Percentiles rank a stretch among this genome's conserved stretches.
Evolutionary conservation across 164 flowering plant species (phyloP).

Genomic region (Kalanchoe fedtschenkoi): DNA sequence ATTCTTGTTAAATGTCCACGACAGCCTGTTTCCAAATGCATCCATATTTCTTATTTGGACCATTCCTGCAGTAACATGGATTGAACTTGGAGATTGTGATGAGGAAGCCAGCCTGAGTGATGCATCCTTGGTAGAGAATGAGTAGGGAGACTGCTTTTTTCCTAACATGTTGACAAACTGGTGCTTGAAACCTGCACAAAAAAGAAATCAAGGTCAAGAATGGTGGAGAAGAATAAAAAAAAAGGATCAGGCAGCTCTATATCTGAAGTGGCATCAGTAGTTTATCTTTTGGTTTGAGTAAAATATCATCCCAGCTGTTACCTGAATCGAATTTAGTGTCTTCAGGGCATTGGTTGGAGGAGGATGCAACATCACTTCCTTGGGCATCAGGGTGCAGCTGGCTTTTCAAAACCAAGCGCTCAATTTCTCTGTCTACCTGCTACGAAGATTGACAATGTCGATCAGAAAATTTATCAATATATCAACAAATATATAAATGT

Average conservation of each 20-base stretch:
- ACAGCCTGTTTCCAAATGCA: conserved; percentile 16
- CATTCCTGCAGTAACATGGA: conserved; percentile 50
- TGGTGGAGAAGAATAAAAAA: neutral
- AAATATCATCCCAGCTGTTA: conserved; percentile 1
- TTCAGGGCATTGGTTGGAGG: conserved; percentile 26
- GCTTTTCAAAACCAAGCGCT: conserved; percentile 1
- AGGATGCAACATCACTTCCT: conserved; percentile 26
- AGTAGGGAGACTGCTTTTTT: conserved; percentile 44
- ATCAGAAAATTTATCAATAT: neutral
- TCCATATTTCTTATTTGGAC: conserved; percentile 28
- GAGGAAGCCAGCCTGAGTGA: conserved; percentile 24
- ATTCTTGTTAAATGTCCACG: conserved; percentile 27
- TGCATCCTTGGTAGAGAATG: conserved; percentile 41
- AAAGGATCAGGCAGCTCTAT: neutral
- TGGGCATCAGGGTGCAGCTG: conserved; percentile 12
- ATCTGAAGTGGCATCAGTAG: neutral
- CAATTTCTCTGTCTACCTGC: conserved; percentile 13
- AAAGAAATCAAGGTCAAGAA: neutral
- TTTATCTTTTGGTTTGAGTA: neutral
- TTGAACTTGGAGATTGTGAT: conserved; percentile 35
- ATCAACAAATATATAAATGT: neutral
- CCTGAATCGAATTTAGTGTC: conserved; percentile 17
- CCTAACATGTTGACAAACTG: conserved; percentile 41
- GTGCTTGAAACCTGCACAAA: conserved; percentile 30
- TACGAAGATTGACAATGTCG: neutral